Evolutionary conservation across 1,284 basidiomycete genomes (phyloP).

Genomic region (Ceratobasidium sp.): DNA sequence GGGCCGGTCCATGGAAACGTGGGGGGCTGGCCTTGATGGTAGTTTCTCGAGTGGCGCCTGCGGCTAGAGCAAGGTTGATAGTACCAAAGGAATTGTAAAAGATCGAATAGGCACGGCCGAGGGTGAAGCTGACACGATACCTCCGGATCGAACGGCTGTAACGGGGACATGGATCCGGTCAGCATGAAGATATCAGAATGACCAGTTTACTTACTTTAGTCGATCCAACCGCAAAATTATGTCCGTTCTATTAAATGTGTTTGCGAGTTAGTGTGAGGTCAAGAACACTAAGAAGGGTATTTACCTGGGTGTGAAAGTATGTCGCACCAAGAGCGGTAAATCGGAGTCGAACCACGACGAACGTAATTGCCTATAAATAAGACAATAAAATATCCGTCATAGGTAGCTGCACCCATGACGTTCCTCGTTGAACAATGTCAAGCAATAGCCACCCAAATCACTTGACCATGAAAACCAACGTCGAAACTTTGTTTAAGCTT

Average conservation of each 20-base stretch:
- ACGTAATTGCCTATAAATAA: constrained; percentile 74
- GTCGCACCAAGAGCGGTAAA: constrained; percentile 81
- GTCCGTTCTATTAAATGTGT: constrained; percentile 16
- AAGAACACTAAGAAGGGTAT: not conserved
- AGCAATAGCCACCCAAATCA: constrained; percentile 83
- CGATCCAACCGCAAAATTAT: constrained; percentile 70
- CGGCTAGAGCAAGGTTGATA: constrained; percentile 65
- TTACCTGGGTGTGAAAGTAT: constrained; percentile 65
- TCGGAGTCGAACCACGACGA: constrained; percentile 77
- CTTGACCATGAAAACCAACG: constrained; percentile 60
- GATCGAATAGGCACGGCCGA: constrained; percentile 69
- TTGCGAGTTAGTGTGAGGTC: not conserved
- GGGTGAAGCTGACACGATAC: constrained; percentile 69
- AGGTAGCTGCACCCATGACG: constrained; percentile 48
- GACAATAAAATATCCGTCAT: too few species aligned
- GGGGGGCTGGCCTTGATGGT: constrained; percentile 68
- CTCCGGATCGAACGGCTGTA: constrained; percentile 79
- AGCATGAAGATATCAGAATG: not conserved
- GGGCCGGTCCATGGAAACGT: constrained; percentile 40
- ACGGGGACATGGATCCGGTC: not conserved
- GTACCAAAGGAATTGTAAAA: constrained; percentile 68
- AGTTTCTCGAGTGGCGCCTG: constrained; percentile 76
- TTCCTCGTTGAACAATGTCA: constrained; percentile 77
- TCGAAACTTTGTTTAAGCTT: not conserved
- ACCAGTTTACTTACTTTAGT: constrained; percentile 61